Conservation (phyloP, 306 rosid genomes). For the Geum urbanum region DNA sequence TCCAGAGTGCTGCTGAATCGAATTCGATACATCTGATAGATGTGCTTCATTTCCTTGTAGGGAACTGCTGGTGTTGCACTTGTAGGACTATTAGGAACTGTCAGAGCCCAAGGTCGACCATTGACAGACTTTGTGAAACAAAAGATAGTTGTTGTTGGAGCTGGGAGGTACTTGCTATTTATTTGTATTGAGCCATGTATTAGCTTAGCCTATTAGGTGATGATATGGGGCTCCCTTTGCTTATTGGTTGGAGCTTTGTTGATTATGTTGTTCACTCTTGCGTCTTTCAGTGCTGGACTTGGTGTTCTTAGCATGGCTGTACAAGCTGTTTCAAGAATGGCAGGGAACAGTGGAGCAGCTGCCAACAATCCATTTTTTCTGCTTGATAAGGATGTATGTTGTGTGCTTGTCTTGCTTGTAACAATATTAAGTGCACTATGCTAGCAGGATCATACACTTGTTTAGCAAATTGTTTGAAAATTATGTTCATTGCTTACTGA, state of each 20-base stretch:
- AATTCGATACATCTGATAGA: background rate
- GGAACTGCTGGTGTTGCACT: slow-evolving; percentile 99
- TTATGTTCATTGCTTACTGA: background rate
- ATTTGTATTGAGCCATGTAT: slow-evolving; percentile 19
- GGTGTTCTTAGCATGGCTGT: slow-evolving; percentile 84
- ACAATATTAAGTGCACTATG: slow-evolving; percentile 12
- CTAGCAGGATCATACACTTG: background rate
- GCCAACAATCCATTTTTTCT: slow-evolving; percentile 70
- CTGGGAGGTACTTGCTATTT: slow-evolving; percentile 75
- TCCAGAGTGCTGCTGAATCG: slow-evolving; percentile 2
- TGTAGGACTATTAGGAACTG: slow-evolving; percentile 92
- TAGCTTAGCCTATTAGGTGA: slow-evolving; percentile 23
- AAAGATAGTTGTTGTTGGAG: slow-evolving; percentile 97
- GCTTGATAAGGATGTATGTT: slow-evolving; percentile 74
- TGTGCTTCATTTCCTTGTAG: slow-evolving; percentile 41
- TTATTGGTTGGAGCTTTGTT: slow-evolving; percentile 20
- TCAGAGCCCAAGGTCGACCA: slow-evolving; percentile 92
- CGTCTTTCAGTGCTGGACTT: slow-evolving; percentile 84
- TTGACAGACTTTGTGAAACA: slow-evolving; percentile 76
- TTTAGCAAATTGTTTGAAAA: background rate
- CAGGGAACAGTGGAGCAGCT: slow-evolving; percentile 54
- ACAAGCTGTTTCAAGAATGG: slow-evolving; percentile 74
- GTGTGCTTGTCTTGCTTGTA: background rate
- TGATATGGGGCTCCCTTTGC: slow-evolving; percentile 12
- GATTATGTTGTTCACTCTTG: slow-evolving; percentile 19